Evolutionary conservation across 2,329 filamentous ascomycete genomes (phyloP).

Genomic region (Colletotrichum plurivorum): DNA sequence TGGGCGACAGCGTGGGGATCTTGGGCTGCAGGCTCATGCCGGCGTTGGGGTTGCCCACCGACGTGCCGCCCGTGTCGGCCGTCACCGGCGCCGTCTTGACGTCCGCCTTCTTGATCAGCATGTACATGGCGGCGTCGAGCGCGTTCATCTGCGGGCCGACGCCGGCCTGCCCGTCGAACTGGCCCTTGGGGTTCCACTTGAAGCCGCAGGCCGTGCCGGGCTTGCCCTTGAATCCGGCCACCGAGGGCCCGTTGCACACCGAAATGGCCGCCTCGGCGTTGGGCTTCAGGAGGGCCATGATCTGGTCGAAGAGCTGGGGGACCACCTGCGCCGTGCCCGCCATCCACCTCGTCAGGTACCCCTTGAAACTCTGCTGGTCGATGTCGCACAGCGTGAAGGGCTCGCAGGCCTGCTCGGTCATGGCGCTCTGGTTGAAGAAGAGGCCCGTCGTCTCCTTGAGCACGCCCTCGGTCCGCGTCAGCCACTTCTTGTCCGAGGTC

Average conservation of each 20-base stretch:
- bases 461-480: constrained; percentile 71
- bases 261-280: constrained; percentile 66
- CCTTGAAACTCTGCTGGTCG: constrained; percentile 84
- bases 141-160: constrained; percentile 81
- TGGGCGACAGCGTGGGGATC: constrained; percentile 51
- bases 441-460: constrained; percentile 63
- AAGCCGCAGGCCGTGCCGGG: constrained; percentile 77
- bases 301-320: constrained; percentile 63
- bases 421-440: constrained; percentile 71
- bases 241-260: constrained; percentile 64
- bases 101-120: constrained; percentile 60
- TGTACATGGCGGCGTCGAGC: constrained; percentile 74
- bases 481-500: constrained; percentile 67
- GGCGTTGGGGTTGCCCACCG: constrained; percentile 63
- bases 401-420: constrained; percentile 80
- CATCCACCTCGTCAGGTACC: constrained; percentile 79
- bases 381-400: constrained; percentile 71
- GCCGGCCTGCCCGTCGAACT: constrained; percentile 72
- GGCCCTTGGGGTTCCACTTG: constrained; percentile 67
- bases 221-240: constrained; percentile 62
- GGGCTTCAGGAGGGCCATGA: constrained; percentile 66
- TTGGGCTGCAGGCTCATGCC: constrained; percentile 51
- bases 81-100: constrained; percentile 61
- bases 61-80: constrained; percentile 71
- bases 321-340: constrained; percentile 68